A percentile compares a stretch with the other conserved stretches of the same genome.
Conservation (phyloP, 1,139 yeast genomes). For the Saccharomyces hybrid region DNA sequence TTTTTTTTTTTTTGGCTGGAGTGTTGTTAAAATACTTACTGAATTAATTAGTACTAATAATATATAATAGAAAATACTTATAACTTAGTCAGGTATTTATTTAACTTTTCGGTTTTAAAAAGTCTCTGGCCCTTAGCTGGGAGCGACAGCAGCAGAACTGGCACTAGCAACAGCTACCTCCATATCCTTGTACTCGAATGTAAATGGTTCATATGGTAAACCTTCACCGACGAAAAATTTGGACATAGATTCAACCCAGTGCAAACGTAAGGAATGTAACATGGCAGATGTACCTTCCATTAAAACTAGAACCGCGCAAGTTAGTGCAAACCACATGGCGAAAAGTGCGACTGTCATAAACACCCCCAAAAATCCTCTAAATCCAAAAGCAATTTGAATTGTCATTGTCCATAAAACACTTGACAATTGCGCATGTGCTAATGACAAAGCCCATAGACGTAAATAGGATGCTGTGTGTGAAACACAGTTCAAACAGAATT, state of each 20-base stretch:
- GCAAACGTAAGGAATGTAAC: constrained; percentile 92
- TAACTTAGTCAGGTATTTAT: not conserved
- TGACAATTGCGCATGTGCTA: constrained; percentile 95
- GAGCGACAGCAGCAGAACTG: not conserved
- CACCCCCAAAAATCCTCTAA: constrained; percentile 61
- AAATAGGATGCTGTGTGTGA: constrained; percentile 97
- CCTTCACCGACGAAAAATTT: constrained; percentile 97
- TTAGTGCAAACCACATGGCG: constrained; percentile 90
- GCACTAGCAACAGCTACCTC: constrained; percentile 10
- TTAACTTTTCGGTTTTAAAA: not conserved
- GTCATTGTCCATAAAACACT: constrained; percentile 97
- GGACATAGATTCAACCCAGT: constrained; percentile 99
- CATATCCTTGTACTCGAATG: constrained; percentile 39
- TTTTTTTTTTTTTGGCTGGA: not conserved
- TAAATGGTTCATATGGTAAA: constrained; percentile 74
- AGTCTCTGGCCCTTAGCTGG: not conserved
- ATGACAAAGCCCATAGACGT: constrained; percentile 92
- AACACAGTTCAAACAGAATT: constrained; percentile 93
- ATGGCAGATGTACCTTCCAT: constrained; percentile 99
- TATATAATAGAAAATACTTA: not conserved
- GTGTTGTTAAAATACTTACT: not conserved
- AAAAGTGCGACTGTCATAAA: constrained; percentile 68
- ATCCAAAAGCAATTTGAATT: constrained; percentile 70
- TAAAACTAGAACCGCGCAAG: constrained; percentile 82
- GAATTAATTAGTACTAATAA: not conserved